Evolutionary conservation across 345 rosid species (phyloP).

Genomic region (Eucalyptus marginata): DNA sequence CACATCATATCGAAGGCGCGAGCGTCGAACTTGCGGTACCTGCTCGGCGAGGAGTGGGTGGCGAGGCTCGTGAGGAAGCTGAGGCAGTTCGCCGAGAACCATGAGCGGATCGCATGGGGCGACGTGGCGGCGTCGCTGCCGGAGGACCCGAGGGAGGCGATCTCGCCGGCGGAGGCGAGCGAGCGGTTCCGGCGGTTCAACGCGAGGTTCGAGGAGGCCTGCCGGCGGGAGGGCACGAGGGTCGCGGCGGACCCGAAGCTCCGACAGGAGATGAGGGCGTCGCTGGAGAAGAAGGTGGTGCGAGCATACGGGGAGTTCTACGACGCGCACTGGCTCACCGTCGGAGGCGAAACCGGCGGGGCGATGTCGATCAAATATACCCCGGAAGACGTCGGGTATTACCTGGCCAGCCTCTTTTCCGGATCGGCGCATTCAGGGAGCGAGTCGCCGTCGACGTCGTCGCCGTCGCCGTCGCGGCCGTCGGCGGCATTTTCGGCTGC

Average conservation of each 20-base stretch:
- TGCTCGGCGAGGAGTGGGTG: constrained; percentile 66
- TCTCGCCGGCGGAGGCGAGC: constrained; percentile 18
- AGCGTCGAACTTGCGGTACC: constrained; percentile 28
- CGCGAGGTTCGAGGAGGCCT: constrained; percentile 41
- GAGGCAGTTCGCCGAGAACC: constrained; percentile 32
- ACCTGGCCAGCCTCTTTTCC: constrained; percentile 28
- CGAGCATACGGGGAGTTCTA: constrained; percentile 43
- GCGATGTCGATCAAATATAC: constrained; percentile 20
- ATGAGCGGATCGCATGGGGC: constrained; percentile 53
- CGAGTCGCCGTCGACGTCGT: not conserved
- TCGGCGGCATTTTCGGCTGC: not conserved
- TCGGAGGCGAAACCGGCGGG: constrained; percentile 3
- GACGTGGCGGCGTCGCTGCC: constrained; percentile 21
- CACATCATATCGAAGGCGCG: constrained; percentile 30
- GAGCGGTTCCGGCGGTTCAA: constrained; percentile 29
- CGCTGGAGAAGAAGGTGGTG: constrained; percentile 24
- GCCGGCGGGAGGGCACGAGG: constrained; percentile 25
- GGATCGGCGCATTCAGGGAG: not conserved
- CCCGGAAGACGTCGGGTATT: constrained; percentile 50
- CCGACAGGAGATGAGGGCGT: constrained; percentile 40
- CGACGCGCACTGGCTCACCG: constrained; percentile 15
- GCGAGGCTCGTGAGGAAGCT: constrained; percentile 30
- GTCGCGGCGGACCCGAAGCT: constrained; percentile 36
- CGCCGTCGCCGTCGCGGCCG: not conserved
- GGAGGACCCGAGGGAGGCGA: constrained; percentile 20